Evolutionary conservation across 495 filamentous ascomycete species (phyloP), one percentile per base, ranked within the genome.

Genomic region (Penicillium coprophilum): DNA sequence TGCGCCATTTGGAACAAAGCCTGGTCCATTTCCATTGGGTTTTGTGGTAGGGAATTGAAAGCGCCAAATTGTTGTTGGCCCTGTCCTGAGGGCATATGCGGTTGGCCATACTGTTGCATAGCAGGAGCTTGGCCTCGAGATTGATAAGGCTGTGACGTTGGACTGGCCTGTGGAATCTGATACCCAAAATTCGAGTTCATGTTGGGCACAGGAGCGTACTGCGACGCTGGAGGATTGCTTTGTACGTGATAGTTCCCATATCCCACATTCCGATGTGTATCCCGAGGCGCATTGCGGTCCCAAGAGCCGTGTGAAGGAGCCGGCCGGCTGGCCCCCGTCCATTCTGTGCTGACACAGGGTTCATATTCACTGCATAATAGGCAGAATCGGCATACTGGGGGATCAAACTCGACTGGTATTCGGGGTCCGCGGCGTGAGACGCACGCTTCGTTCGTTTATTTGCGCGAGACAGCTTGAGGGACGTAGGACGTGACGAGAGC

Each of bases 381-480:
- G 32, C 21, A 7, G 53, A 21, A 11, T 11, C 24, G 17, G 53
- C 44, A 49, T 40, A 17, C 7, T 38, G 46, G 13, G 44, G 40
- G 13, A 31, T 32, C 17, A 24, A n/a, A 34, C 45, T 49, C 39
- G 61, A 53, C 20, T 32, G 45, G 39, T 38, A 10, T 13, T 31
- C 31, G 6, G 19, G 17, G 17, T 17, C 48, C n/a, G 50, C 56
- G 46, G 56, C 56, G 32, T 28, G 27, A 27, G 46, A 39, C 46
- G 30, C 60, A 15, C 54, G 66, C 55, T 60, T 64, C 21, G 55
- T 44, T 24, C 53, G 32, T 55, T 69, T 67, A 10, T 47, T 50
- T 49, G 39, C 27, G 31, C 46, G 50, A 57, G 58, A 20, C 59
- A 65, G 58, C 23, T 65, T 62, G 56, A 46, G 12, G 12, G 53